Base-by-base conservation (phyloP, 1,284 basidiomycete genomes). In the Leccinum subatratum region DNA sequence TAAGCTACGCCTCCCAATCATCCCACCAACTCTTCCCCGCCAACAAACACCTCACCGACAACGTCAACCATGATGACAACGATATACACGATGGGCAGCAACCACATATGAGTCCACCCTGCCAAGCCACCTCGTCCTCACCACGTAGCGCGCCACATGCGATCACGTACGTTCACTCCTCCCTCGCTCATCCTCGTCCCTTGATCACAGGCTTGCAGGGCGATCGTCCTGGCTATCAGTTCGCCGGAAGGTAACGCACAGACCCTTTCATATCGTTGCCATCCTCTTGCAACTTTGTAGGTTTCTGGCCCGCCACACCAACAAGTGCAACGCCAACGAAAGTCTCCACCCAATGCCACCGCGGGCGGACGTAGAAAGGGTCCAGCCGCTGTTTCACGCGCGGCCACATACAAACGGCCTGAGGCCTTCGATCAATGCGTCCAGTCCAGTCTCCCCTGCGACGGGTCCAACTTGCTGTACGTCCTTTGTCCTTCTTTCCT, bases 131-230 rank as follows among this genome's bases (percentile, higher is more conserved):
- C 0, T 22, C 83, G 93, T 64, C 93, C 93, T 37, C 93, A 95
- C 72, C 93, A 95, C 86, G 93, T 95, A 66, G 92, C 92, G 12
- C 81, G 93, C 64, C 93, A 95, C 79, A 91, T 95, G 86, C 87
- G 93, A 74, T 93, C 92, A 70, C 93, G 90, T 92, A 80, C 79
- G 90, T 88, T 64, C 63, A 65, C 65, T 64, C 32, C 45, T 20
- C 45, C 14, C 63, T 59, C 59, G 51, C 67, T 67, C 69, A 68
- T 67, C 65, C 67, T 48, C 57, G 58, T 66, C 66, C 61, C 39
- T 16, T 18, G 22, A 67, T 58, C 61, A 66, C 63, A 2, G n/a
- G n/a, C n/a, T n/a, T n/a, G n/a, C n/a, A n/a, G n/a, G n/a, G n/a
- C n/a, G n/a, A n/a, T n/a, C n/a, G n/a, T n/a, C n/a, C n/a, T n/a